Evolutionary conservation across 306 rosid genomes (phyloP).

Genomic region (Inga laurina): DNA sequence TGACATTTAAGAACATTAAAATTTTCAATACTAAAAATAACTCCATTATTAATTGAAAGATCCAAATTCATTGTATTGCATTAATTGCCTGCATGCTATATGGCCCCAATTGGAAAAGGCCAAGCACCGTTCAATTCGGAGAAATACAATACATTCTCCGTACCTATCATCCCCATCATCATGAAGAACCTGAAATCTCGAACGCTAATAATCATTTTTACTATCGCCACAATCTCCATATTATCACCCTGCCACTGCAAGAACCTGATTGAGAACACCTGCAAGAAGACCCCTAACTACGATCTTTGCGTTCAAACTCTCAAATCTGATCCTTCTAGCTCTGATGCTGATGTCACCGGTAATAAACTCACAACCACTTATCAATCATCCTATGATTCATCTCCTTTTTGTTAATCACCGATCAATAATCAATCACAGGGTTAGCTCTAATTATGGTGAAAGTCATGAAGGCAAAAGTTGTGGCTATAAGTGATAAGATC

Average conservation of each 20-base stretch:
- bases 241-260: neutral
- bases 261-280: neutral
- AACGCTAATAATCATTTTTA: neutral
- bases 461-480: slow-evolving; percentile 35
- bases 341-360: slow-evolving; percentile 9
- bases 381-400: too few species aligned
- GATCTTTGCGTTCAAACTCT: neutral
- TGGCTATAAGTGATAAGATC: slow-evolving; percentile 6
- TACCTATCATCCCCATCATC: too few species aligned
- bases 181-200: neutral
- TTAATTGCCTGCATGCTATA: too few species aligned
- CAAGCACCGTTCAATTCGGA: too few species aligned
- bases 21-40: too few species aligned
- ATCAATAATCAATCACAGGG: neutral
- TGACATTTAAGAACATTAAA: too few species aligned
- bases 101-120: too few species aligned
- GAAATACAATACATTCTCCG: too few species aligned
- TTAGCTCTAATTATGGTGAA: slow-evolving; percentile 43
- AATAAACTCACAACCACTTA: neutral
- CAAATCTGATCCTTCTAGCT: neutral
- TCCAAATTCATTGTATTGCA: too few species aligned
- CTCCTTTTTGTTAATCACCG: too few species aligned
- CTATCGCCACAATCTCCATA: neutral
- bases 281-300: neutral
- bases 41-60: too few species aligned